phyloP scores from a whole-genome alignment of 176 grass and related monocot genomes.

The Aegilops tauschii region DNA sequence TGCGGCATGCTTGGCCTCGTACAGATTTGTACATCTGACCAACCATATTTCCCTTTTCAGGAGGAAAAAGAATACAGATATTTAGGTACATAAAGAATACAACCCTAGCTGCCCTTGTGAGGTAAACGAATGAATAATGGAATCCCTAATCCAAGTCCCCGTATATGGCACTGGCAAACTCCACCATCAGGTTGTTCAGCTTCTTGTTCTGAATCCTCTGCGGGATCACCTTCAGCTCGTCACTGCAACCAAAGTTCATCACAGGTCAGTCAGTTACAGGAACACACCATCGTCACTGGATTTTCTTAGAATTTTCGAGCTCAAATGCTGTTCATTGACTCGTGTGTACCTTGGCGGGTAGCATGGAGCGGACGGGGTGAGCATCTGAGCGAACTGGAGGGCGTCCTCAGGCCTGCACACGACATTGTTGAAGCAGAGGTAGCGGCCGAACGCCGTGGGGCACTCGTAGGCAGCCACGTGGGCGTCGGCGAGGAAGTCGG shows the following conservation, averaged over 20 bases:
- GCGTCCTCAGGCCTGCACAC: constrained; percentile 78
- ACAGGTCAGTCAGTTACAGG: background rate
- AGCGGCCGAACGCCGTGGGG: constrained; percentile 70
- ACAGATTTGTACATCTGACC: constrained; percentile 51
- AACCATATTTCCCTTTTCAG: constrained; percentile 21
- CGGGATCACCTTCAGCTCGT: constrained; percentile 64
- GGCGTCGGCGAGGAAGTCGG: constrained; percentile 68
- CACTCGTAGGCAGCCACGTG: constrained; percentile 78
- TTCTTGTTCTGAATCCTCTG: constrained; percentile 87
- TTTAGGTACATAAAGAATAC: constrained; percentile 32
- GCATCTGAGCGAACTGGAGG: constrained; percentile 51
- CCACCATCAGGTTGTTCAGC: constrained; percentile 80
- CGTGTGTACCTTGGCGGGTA: constrained; percentile 34
- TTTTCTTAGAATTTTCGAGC: background rate
- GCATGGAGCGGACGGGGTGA: constrained; percentile 39
- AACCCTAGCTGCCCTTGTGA: constrained; percentile 24
- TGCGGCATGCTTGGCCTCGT: constrained; percentile 48
- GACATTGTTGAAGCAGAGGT: constrained; percentile 78
- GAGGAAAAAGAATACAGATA: constrained; percentile 32
- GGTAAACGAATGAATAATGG: background rate
- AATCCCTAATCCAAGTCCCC: constrained; percentile 52
- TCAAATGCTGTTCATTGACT: background rate
- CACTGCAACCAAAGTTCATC: constrained; percentile 31
- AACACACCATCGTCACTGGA: background rate
- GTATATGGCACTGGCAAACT: constrained; percentile 53